A percentile compares a stretch with the other conserved stretches of the same genome.
Evolutionary conservation across 495 filamentous ascomycete species (phyloP).

Genomic region (Achaetomiella virescens): DNA sequence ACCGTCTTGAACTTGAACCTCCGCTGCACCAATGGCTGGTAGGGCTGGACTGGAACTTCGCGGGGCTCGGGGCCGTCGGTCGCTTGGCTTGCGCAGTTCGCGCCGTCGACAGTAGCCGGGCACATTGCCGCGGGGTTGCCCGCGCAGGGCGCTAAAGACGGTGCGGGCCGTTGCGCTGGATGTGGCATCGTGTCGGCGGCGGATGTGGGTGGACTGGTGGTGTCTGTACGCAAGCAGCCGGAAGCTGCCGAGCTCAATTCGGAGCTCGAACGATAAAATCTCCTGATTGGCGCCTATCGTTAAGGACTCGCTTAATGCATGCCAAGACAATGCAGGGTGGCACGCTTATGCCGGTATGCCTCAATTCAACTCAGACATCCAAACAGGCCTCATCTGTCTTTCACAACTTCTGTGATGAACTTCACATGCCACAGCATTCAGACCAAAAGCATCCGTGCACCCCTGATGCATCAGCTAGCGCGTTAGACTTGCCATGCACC

Average conservation of each 20-base stretch:
- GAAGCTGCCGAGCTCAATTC: background rate
- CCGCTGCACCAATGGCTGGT: conserved; percentile 30
- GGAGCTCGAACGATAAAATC: conserved; percentile 15
- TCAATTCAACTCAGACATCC: conserved; percentile 11
- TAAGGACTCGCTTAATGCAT: conserved; percentile 1
- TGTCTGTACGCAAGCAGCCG: background rate
- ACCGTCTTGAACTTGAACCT: conserved; percentile 45
- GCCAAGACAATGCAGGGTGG: background rate
- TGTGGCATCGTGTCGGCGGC: conserved; percentile 24
- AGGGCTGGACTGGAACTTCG: conserved; percentile 19
- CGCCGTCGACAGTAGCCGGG: conserved; percentile 25
- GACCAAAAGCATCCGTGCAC: background rate
- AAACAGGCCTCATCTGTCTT: background rate
- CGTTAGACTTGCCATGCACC: background rate
- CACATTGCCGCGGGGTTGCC: conserved; percentile 20
- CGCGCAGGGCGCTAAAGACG: conserved; percentile 18
- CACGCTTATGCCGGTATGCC: background rate
- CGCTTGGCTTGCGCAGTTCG: conserved; percentile 12
- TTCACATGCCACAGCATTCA: background rate
- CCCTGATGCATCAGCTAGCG: background rate
- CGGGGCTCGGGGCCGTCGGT: conserved; percentile 13
- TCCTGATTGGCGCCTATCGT: conserved; percentile 11
- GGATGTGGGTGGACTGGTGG: background rate
- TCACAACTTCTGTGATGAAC: background rate
- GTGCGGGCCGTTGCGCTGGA: conserved; percentile 20